These are phyloP conservation scores for Pseudogymnoascus sp. DNA, from an alignment of 2,329 filamentous ascomycete species.

Conservation along the genomic window DNA sequence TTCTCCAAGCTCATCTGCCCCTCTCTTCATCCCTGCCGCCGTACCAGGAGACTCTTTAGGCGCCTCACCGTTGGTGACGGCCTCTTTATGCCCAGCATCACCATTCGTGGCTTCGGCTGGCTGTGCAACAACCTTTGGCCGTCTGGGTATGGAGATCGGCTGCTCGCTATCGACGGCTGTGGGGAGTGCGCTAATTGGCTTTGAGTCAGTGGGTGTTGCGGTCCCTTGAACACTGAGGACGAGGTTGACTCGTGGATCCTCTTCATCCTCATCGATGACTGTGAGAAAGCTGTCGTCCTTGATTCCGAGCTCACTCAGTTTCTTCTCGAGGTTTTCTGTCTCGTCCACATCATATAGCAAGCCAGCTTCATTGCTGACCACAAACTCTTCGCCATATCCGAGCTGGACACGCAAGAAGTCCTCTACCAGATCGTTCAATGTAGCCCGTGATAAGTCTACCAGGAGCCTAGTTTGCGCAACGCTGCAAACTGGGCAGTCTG, in stretches of 20 bases:
- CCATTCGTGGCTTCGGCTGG: conserved; percentile 8
- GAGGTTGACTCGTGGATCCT: conserved; percentile 69
- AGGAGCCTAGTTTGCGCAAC: conserved; percentile 59
- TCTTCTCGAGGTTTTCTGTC: conserved; percentile 75
- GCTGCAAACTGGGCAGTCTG: conserved; percentile 75
- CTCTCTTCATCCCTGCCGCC: conserved; percentile 25
- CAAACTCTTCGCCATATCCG: conserved; percentile 74
- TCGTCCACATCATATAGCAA: conserved; percentile 87
- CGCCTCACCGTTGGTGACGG: background rate
- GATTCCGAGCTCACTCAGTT: conserved; percentile 70
- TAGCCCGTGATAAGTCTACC: conserved; percentile 64
- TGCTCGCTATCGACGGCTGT: conserved; percentile 26
- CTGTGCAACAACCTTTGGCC: background rate
- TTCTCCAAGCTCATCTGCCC: conserved; percentile 20
- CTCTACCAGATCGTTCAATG: conserved; percentile 71
- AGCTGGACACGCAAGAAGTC: conserved; percentile 61
- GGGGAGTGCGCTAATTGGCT: conserved; percentile 40
- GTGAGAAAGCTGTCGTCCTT: conserved; percentile 69
- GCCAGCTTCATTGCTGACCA: conserved; percentile 63
- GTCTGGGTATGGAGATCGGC: background rate
- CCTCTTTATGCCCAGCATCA: background rate
- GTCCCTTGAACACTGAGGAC: conserved; percentile 57
- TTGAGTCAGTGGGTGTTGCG: conserved; percentile 35
- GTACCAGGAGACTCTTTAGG: background rate
- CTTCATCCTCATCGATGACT: conserved; percentile 72